Conservation (phyloP, 2,329 filamentous ascomycete genomes). For the Colletotrichum musicola region DNA sequence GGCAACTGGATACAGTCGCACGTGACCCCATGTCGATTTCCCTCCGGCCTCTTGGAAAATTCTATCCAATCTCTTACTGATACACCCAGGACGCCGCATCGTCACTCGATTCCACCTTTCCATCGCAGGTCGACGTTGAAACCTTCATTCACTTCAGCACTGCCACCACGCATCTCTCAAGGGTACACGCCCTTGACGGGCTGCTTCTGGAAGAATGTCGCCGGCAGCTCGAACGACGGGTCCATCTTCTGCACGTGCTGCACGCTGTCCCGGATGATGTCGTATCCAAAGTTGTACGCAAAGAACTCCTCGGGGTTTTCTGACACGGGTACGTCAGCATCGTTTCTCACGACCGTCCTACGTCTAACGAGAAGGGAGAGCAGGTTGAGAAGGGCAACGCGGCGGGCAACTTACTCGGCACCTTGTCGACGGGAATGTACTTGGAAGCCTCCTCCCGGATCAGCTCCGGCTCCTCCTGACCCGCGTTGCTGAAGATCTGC, state of each 20-base stretch:
- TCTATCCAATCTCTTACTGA: too few species aligned
- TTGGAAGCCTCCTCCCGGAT: conserved; percentile 47
- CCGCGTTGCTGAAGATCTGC: conserved; percentile 54
- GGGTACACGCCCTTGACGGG: conserved; percentile 21
- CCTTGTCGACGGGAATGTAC: conserved; percentile 45
- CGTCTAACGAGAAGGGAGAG: too few species aligned
- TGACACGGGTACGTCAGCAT: neutral
- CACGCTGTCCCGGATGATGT: conserved; percentile 40
- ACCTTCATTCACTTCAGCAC: too few species aligned
- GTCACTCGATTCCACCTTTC: too few species aligned
- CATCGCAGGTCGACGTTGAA: too few species aligned
- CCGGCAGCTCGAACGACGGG: conserved; percentile 39
- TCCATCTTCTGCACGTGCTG: conserved; percentile 40
- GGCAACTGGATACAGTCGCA: too few species aligned
- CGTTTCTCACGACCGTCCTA: neutral
- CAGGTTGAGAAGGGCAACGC: neutral
- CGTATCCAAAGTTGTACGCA: conserved; percentile 42
- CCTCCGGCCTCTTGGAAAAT: too few species aligned
- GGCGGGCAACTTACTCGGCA: conserved; percentile 46
- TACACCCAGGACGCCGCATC: too few species aligned
- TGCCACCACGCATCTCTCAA: neutral
- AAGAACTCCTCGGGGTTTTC: conserved; percentile 37
- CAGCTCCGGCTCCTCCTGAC: conserved; percentile 48
- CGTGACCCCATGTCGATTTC: too few species aligned
- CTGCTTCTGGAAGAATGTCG: conserved; percentile 41